Percentiles rank a stretch among this genome's conserved stretches.
These are phyloP conservation scores for Populus trichocarpa DNA, from an alignment of 441 rosid species.

Conservation along the genomic window DNA sequence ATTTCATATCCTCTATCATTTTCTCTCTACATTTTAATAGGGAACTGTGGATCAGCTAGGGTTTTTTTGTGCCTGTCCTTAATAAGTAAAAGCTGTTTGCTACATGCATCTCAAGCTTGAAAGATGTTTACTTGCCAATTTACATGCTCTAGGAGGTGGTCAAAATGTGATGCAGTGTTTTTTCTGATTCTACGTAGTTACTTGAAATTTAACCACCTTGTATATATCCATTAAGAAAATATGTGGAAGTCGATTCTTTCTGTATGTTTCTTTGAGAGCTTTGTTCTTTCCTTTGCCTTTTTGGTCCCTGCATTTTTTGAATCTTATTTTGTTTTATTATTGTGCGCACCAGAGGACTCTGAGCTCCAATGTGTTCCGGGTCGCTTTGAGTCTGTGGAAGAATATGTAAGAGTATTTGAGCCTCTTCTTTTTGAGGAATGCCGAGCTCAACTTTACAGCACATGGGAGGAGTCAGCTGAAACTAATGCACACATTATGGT, in stretches of 20 bases:
- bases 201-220: not conserved
- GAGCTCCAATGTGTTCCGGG: slow-evolving; percentile 94
- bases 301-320: slow-evolving; percentile 1
- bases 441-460: slow-evolving; percentile 91
- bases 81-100: slow-evolving; percentile 19
- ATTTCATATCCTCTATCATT: slow-evolving; percentile 3
- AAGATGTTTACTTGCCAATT: slow-evolving; percentile 3
- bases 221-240: not conserved
- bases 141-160: not conserved
- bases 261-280: not conserved
- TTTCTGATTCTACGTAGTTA: not conserved
- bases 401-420: slow-evolving; percentile 91
- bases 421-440: slow-evolving; percentile 99
- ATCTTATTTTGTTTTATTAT: slow-evolving; percentile 8
- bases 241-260: not conserved
- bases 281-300: not conserved
- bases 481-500: slow-evolving; percentile 63
- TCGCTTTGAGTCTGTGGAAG: slow-evolving; percentile 84
- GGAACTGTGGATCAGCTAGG: slow-evolving; percentile 20
- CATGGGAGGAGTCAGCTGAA: slow-evolving; percentile 92
- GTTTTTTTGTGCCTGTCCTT: slow-evolving; percentile 8
- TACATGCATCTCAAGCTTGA: not conserved
- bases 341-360: slow-evolving; percentile 63
- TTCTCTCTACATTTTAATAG: not conserved
- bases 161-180: not conserved